Evolutionary conservation across 108 stramenopile species (phyloP).

Genomic region (Epithemia pelagica): DNA sequence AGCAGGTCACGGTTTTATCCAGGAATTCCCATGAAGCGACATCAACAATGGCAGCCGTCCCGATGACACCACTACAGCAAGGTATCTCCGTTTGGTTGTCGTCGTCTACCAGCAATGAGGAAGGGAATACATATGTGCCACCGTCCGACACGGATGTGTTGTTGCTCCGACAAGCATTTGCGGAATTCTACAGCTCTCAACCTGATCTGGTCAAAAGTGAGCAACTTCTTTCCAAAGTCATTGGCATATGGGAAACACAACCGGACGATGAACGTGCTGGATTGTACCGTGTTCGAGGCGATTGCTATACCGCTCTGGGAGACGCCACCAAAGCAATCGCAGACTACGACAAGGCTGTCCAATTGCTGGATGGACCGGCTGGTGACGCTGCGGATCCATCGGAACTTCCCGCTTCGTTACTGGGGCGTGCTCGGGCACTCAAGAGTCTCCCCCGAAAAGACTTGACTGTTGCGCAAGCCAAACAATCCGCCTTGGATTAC

Average conservation of each 20-base stretch:
- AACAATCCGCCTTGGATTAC: constrained; percentile 49
- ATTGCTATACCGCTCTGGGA: constrained; percentile 52
- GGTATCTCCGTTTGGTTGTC: not conserved
- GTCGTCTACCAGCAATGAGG: too few species aligned
- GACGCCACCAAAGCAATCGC: constrained; percentile 25
- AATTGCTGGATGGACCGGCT: constrained; percentile 44
- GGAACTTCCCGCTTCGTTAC: constrained; percentile 50
- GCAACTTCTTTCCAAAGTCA: constrained; percentile 36
- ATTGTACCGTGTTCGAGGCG: constrained; percentile 71
- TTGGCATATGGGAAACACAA: constrained; percentile 47
- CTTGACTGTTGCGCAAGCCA: constrained; percentile 29
- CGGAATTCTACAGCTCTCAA: constrained; percentile 35
- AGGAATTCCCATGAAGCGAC: too few species aligned
- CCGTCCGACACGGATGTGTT: constrained; percentile 56
- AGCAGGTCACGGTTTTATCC: too few species aligned
- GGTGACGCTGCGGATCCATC: constrained; percentile 52
- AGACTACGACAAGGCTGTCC: constrained; percentile 55
- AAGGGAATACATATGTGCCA: constrained; percentile 10
- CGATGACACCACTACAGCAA: not conserved
- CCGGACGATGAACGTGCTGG: constrained; percentile 64
- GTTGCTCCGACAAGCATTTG: constrained; percentile 56
- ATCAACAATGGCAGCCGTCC: too few species aligned
- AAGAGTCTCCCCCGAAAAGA: constrained; percentile 26
- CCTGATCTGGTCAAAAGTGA: constrained; percentile 33
- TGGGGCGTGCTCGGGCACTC: constrained; percentile 60